phyloP scores from a whole-genome alignment of 495 filamentous ascomycete genomes.

The Trypethelium eluteriae region DNA sequence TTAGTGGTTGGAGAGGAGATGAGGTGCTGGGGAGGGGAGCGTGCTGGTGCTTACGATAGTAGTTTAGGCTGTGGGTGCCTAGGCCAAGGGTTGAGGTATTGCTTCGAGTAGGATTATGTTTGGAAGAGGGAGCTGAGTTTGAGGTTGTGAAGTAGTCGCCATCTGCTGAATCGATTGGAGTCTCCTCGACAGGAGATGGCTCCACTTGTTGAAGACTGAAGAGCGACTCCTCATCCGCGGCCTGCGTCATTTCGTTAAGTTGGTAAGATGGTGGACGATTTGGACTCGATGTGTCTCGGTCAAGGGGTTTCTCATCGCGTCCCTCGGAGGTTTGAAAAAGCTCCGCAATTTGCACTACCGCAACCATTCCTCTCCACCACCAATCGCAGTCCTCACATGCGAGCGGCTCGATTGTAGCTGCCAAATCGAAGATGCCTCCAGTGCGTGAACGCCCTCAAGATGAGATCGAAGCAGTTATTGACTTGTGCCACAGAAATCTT shows the following conservation, averaged over 20 bases:
- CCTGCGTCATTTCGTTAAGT: not conserved
- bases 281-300: not conserved
- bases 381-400: not conserved
- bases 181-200: conserved; percentile 69
- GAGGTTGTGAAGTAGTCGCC: conserved; percentile 49
- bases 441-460: not conserved
- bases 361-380: not conserved
- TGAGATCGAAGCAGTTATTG: not conserved
- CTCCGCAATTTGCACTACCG: not conserved
- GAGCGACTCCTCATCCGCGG: conserved; percentile 21
- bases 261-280: not conserved
- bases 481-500: not conserved
- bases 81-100: conserved; percentile 32
- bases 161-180: conserved; percentile 42
- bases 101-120: conserved; percentile 10
- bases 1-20: not conserved
- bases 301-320: not conserved
- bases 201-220: conserved; percentile 70
- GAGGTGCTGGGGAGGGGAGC: not conserved
- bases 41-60: conserved; percentile 26
- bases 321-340: not conserved
- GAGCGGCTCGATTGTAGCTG: not conserved
- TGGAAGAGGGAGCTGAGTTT: conserved; percentile 10
- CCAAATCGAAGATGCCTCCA: conserved; percentile 1
- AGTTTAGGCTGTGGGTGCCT: conserved; percentile 31